These are phyloP conservation scores for Podaxis sp. DNA, from an alignment of 768 basidiomycete genomes.

Conservation along the genomic window DNA sequence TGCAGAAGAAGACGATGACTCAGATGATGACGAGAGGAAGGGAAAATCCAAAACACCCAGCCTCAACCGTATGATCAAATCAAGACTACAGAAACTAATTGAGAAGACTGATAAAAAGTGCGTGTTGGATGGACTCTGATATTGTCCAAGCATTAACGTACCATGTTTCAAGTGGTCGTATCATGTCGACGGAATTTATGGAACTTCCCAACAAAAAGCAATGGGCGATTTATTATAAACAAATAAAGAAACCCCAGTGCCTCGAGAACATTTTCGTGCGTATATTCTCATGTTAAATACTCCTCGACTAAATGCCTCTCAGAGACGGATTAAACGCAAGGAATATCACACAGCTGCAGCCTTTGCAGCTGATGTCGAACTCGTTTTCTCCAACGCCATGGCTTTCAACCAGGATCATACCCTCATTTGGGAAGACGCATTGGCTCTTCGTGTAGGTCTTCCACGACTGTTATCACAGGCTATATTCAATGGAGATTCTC, in stretches of 20 bases:
- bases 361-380: slow-evolving; percentile 84
- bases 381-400: slow-evolving; percentile 89
- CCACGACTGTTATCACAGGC: not conserved
- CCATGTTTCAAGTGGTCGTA: slow-evolving; percentile 51
- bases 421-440: slow-evolving; percentile 79
- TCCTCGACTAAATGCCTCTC: slow-evolving; percentile 16
- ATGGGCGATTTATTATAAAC: slow-evolving; percentile 79
- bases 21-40: slow-evolving; percentile 37
- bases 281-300: slow-evolving; percentile 15
- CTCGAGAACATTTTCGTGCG: slow-evolving; percentile 76
- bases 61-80: slow-evolving; percentile 65
- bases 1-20: slow-evolving; percentile 38
- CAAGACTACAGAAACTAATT: slow-evolving; percentile 69
- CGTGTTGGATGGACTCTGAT: slow-evolving; percentile 26
- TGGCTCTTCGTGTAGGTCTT: slow-evolving; percentile 56
- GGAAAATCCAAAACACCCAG: slow-evolving; percentile 60
- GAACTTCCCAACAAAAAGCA: slow-evolving; percentile 77
- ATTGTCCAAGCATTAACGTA: not conserved
- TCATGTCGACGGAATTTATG: slow-evolving; percentile 77
- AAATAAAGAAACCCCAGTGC: slow-evolving; percentile 78
- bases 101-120: slow-evolving; percentile 72
- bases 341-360: slow-evolving; percentile 67
- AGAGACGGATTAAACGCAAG: slow-evolving; percentile 84
- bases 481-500: not conserved
- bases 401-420: slow-evolving; percentile 87